Evolutionary conservation across 139 green algal genomes (phyloP).

Genomic region (Chlamydomonas asymmetrica): DNA sequence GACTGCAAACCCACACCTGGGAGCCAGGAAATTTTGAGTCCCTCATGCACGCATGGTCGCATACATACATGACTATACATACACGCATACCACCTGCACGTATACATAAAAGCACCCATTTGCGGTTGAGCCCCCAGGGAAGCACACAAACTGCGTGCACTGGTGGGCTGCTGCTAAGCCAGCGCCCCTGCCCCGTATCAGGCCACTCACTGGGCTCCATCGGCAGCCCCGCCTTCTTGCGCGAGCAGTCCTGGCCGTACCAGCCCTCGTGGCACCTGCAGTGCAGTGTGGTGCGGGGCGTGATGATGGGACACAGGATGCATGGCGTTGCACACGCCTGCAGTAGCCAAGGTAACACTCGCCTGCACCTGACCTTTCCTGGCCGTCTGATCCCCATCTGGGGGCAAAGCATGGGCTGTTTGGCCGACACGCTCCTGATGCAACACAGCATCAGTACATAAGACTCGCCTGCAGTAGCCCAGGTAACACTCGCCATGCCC

Average conservation of each 20-base stretch:
- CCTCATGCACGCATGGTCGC: no score
- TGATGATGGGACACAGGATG: background rate
- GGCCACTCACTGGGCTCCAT: conserved; percentile 24
- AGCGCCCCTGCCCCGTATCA: background rate
- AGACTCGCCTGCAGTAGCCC: conserved; percentile 21
- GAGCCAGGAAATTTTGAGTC: no score
- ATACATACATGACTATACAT: background rate
- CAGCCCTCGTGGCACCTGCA: conserved; percentile 46
- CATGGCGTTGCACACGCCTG: conserved; percentile 1
- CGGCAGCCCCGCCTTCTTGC: conserved; percentile 23
- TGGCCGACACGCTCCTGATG: no score
- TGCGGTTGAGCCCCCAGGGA: no score
- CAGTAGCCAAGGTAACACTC: conserved; percentile 34
- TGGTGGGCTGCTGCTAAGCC: background rate
- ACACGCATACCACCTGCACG: background rate
- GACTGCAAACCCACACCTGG: no score
- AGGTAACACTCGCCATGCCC: conserved; percentile 45
- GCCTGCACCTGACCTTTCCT: no score
- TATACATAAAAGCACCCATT: background rate
- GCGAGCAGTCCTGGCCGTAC: conserved; percentile 56
- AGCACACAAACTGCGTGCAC: background rate
- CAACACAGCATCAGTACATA: no score
- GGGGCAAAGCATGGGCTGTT: no score
- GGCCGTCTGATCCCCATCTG: no score
- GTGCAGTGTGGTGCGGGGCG: background rate